These are phyloP conservation scores for Pichia sp. DNA, from an alignment of 1,139 yeast species.

Conservation along the genomic window DNA sequence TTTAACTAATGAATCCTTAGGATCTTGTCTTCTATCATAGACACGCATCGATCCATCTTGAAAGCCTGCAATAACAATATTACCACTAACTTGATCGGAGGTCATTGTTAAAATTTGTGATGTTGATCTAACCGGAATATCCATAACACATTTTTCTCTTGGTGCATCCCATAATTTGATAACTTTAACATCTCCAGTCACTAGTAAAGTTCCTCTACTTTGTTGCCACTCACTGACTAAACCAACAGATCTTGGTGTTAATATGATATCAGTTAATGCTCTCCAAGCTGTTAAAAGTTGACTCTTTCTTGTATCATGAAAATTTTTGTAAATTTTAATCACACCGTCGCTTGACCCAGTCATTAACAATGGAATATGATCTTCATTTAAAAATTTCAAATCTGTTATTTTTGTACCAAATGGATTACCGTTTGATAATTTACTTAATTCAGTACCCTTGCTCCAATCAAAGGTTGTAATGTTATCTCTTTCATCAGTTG, in stretches of 20 bases:
- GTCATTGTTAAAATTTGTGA: slow-evolving; percentile 86
- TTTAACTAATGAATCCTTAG: slow-evolving; percentile 80
- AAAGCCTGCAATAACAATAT: slow-evolving; percentile 84
- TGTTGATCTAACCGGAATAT: slow-evolving; percentile 87
- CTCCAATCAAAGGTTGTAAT: slow-evolving; percentile 91
- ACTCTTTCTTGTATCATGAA: slow-evolving; percentile 49
- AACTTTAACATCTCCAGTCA: slow-evolving; percentile 92
- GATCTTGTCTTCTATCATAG: slow-evolving; percentile 81
- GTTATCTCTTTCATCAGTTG: slow-evolving; percentile 80
- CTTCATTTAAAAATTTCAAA: slow-evolving; percentile 81
- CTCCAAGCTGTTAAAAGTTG: slow-evolving; percentile 87
- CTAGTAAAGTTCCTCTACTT: slow-evolving; percentile 82
- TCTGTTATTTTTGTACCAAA: slow-evolving; percentile 86
- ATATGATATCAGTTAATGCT: slow-evolving; percentile 76
- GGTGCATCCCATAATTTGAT: slow-evolving; percentile 97
- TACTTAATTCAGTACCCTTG: slow-evolving; percentile 46
- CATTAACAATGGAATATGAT: slow-evolving; percentile 76
- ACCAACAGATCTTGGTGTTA: slow-evolving; percentile 80
- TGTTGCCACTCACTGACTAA: slow-evolving; percentile 96
- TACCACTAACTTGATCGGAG: slow-evolving; percentile 95
- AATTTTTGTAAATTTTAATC: slow-evolving; percentile 75
- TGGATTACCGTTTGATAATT: slow-evolving; percentile 81
- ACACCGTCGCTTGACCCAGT: slow-evolving; percentile 95
- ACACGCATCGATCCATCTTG: slow-evolving; percentile 89
- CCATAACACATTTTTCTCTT: slow-evolving; percentile 77